Evolutionary conservation across 805 yeast species (phyloP), one percentile per base, ranked within the genome.

Genomic region (Lipomyces kockii): DNA sequence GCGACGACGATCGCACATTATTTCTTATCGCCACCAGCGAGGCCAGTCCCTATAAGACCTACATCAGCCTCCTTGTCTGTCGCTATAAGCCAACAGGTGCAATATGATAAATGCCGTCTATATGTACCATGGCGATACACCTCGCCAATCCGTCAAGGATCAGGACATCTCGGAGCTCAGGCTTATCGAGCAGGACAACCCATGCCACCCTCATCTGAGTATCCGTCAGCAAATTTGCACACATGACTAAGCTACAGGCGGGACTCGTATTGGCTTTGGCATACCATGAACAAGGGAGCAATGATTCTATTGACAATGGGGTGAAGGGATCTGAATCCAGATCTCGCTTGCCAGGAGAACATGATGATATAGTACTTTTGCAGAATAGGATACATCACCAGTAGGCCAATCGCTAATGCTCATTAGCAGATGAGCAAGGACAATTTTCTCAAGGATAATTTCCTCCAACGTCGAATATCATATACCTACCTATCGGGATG

Each of bases 91-190:
- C 6, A 55, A 11, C 5, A 17, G 29, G n/a, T 22, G 14, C 14
- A 11, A 54, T 11, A 27, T 12, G 37, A 4, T 12, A 35, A 9
- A 12, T 12, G n/a, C n/a, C 9, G 3, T 2, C 11, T 12, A 7
- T 35, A 62, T 53, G 9, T 37, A 61, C 67, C 88, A 86, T 86
- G 22, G 89, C 89, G 69, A 86, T 85, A 73, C 89, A 86, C 66
- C 88, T 76, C 5, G 87, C 89, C 49, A 84, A 63, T 0, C 89
- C 89, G 54, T 86, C 83, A 83, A 86, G 81, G 34, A 86, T 84
- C n/a, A 86, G 79, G 1, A 88, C 88, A 52, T 75, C 77, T 57
- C 89, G 76, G 65, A 83, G 83, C 61, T 83, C 88, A 6, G 75
- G 75, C 61, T 80, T 71, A 64, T 85, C 83, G 83, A n/a, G 83